Conservation (phyloP, 2,329 filamentous ascomycete genomes). For the Catunica adiposa region DNA sequence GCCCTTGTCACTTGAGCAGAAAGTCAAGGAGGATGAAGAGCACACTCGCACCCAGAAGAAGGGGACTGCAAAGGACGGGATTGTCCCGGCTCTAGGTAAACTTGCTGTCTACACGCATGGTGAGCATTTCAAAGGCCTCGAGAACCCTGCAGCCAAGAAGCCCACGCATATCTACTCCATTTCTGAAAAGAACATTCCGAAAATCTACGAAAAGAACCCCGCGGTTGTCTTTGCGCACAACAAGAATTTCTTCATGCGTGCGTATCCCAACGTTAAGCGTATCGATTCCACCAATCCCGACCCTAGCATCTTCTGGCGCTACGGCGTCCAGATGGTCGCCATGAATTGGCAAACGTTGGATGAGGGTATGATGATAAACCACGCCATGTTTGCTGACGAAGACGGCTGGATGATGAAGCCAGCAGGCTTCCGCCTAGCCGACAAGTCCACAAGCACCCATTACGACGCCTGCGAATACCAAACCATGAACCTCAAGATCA, state of each 20-base stretch:
- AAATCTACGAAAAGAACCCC: conserved; percentile 42
- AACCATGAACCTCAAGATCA: conserved; percentile 52
- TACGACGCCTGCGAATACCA: conserved; percentile 31
- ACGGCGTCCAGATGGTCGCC: conserved; percentile 92
- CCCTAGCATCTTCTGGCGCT: conserved; percentile 77
- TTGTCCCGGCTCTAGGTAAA: conserved; percentile 36
- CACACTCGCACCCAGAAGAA: not conserved
- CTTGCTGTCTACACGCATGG: conserved; percentile 78
- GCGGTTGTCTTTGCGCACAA: conserved; percentile 77
- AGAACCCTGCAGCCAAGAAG: conserved; percentile 43
- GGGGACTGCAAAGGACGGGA: not conserved
- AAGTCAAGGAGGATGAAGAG: not conserved
- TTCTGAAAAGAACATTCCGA: conserved; percentile 58
- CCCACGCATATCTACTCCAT: conserved; percentile 71
- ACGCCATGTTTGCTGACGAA: conserved; percentile 87
- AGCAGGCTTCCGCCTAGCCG: conserved; percentile 44
- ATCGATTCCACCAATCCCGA: conserved; percentile 90
- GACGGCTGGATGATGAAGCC: conserved; percentile 79
- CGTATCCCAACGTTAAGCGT: conserved; percentile 67
- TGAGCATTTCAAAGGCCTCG: conserved; percentile 60
- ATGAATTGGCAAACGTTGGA: conserved; percentile 96
- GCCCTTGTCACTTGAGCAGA: conserved; percentile 2
- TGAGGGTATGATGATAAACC: conserved; percentile 87
- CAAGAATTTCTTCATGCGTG: conserved; percentile 71
- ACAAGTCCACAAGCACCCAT: conserved; percentile 25